Evolutionary conservation across 129 eudicot species (phyloP).

Genomic region (Centella asiatica): DNA sequence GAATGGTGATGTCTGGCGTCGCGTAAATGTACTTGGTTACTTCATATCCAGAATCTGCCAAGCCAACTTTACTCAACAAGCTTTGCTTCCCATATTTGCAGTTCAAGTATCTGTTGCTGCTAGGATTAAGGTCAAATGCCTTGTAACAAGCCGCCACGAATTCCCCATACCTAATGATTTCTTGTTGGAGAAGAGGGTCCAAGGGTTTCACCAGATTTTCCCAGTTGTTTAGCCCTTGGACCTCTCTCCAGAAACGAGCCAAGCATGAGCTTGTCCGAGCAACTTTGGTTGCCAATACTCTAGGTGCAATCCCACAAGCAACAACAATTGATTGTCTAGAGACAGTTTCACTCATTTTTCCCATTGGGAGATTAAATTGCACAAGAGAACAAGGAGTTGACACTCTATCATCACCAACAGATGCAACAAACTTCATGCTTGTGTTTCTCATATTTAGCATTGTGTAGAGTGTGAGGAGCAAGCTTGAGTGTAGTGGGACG

Average conservation of each 20-base stretch:
- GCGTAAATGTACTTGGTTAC: conserved; percentile 58
- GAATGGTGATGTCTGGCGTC: conserved; percentile 37
- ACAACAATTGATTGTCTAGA: too few species aligned
- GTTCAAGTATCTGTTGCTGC: conserved; percentile 41
- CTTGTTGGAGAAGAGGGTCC: conserved; percentile 49
- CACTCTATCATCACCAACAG: too few species aligned
- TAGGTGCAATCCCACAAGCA: too few species aligned
- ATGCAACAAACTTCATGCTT: too few species aligned
- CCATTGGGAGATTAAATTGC: too few species aligned
- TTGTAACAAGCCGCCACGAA: conserved; percentile 51
- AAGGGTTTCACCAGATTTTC: conserved; percentile 51
- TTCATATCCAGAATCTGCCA: conserved; percentile 40
- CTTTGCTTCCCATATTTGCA: conserved; percentile 46
- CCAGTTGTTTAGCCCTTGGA: conserved; percentile 62
- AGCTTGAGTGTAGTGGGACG: too few species aligned
- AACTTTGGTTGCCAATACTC: background rate
- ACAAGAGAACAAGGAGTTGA: too few species aligned
- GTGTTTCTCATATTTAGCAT: too few species aligned
- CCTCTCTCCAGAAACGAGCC: conserved; percentile 37
- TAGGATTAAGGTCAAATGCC: conserved; percentile 53
- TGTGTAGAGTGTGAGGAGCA: too few species aligned
- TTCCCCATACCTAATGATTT: conserved; percentile 55
- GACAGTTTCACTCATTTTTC: too few species aligned
- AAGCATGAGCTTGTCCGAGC: conserved; percentile 14
- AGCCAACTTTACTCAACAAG: conserved; percentile 36